Conservation (phyloP, 2,329 filamentous ascomycete species). For the Claviceps fusiformis region DNA sequence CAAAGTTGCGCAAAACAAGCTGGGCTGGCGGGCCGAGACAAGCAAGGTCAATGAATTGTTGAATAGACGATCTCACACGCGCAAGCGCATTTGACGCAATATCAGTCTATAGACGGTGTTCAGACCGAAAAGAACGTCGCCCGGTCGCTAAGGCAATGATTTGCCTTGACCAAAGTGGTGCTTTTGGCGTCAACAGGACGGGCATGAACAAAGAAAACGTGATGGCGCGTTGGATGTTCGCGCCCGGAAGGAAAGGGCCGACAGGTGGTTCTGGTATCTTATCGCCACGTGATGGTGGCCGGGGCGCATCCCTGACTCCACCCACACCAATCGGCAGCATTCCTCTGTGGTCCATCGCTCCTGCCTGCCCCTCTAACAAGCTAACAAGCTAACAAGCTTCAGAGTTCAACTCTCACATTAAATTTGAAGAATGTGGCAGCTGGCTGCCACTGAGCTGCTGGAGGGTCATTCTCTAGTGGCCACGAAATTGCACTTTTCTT, state of each 20-base stretch:
- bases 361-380: neutral
- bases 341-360: constrained; percentile 3
- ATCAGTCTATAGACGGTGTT: neutral
- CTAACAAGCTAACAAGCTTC: neutral
- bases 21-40: neutral
- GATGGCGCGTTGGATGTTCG: constrained; percentile 1
- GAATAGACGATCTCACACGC: neutral
- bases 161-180: constrained; percentile 4
- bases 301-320: neutral
- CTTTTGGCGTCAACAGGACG: neutral
- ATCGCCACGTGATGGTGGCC: neutral
- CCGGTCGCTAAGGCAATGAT: constrained; percentile 11
- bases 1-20: constrained; percentile 2
- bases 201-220: neutral
- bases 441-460: neutral
- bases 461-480: neutral
- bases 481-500: neutral
- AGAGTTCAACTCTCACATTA: neutral
- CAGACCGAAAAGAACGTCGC: constrained; percentile 5
- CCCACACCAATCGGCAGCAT: constrained; percentile 14
- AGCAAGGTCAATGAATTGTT: neutral
- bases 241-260: neutral
- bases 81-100: constrained; percentile 1
- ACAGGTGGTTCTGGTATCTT: neutral
- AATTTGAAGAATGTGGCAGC: neutral